Conservation (phyloP, 2,329 filamentous ascomycete genomes). For the Penicillium sp. region DNA sequence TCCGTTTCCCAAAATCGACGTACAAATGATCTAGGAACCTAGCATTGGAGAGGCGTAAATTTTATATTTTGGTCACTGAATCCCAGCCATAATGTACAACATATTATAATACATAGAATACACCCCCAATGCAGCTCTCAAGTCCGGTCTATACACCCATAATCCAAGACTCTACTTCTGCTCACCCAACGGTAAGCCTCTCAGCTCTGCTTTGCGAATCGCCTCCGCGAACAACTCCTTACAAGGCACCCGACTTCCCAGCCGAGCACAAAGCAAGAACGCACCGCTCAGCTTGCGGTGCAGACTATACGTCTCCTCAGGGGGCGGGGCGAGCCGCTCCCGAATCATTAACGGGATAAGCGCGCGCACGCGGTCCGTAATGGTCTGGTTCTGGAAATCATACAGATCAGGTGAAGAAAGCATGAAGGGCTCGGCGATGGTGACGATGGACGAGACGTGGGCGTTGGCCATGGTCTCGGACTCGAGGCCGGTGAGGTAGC, state of each 20-base stretch:
- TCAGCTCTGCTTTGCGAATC: conserved; percentile 27
- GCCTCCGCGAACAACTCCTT: conserved; percentile 66
- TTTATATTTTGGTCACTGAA: neutral
- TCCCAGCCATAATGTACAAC: neutral
- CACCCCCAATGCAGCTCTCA: no score
- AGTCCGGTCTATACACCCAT: no score
- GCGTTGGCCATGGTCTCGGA: conserved; percentile 82
- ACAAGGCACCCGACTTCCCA: conserved; percentile 80
- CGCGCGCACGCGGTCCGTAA: conserved; percentile 84
- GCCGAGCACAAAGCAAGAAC: conserved; percentile 81
- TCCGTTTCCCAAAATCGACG: no score
- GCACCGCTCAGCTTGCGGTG: conserved; percentile 94
- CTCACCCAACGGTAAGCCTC: conserved; percentile 15
- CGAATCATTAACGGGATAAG: conserved; percentile 91
- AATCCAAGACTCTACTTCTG: conserved; percentile 1
- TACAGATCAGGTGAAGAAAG: conserved; percentile 74
- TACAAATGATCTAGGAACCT: no score
- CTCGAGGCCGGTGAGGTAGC: conserved; percentile 90
- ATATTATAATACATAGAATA: neutral
- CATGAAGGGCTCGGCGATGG: conserved; percentile 87
- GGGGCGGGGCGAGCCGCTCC: conserved; percentile 83
- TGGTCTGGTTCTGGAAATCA: conserved; percentile 91
- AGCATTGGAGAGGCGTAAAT: neutral
- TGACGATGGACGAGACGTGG: conserved; percentile 82
- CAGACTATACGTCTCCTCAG: conserved; percentile 94